Percentiles rank a stretch among this genome's conserved stretches.
phyloP scores from a whole-genome alignment of 371 early-diverging fungal species.

The Coemansia sp. region DNA sequence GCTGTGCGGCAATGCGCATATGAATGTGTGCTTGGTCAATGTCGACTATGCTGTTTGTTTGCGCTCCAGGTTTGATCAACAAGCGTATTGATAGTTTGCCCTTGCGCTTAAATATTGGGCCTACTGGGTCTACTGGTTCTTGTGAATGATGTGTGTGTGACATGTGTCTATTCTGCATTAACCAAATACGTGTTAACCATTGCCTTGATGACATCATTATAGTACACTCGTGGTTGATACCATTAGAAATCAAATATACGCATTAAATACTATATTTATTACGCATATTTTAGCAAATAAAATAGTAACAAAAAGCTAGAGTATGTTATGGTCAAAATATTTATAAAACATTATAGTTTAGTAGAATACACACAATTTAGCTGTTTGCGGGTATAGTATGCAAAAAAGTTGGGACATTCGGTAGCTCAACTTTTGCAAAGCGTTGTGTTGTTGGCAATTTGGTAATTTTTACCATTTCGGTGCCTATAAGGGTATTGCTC shows the following conservation, averaged over 20 bases:
- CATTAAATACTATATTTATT: neutral
- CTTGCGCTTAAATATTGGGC: neutral
- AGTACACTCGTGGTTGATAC: neutral
- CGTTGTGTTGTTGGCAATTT: neutral
- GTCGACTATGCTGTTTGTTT: conserved; percentile 6
- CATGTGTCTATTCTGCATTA: neutral
- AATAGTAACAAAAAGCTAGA: neutral
- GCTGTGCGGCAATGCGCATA: conserved; percentile 40
- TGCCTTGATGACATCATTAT: neutral
- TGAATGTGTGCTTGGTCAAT: conserved; percentile 18
- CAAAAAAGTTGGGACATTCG: neutral
- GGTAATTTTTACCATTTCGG: neutral
- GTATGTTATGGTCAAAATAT: neutral
- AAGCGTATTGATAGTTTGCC: conserved; percentile 17
- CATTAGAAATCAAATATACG: neutral
- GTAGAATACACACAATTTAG: neutral
- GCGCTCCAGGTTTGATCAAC: conserved; percentile 33
- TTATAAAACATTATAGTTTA: neutral
- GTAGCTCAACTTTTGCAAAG: neutral
- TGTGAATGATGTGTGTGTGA: neutral
- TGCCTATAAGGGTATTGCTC: neutral
- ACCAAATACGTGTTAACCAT: neutral
- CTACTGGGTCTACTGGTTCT: too few species aligned
- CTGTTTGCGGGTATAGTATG: neutral
- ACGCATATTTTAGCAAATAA: neutral